A percentile compares a stretch with the other conserved stretches of the same genome.
Evolutionary conservation across 176 grass and related monocot genomes (phyloP).

Genomic region (Poa annua): DNA sequence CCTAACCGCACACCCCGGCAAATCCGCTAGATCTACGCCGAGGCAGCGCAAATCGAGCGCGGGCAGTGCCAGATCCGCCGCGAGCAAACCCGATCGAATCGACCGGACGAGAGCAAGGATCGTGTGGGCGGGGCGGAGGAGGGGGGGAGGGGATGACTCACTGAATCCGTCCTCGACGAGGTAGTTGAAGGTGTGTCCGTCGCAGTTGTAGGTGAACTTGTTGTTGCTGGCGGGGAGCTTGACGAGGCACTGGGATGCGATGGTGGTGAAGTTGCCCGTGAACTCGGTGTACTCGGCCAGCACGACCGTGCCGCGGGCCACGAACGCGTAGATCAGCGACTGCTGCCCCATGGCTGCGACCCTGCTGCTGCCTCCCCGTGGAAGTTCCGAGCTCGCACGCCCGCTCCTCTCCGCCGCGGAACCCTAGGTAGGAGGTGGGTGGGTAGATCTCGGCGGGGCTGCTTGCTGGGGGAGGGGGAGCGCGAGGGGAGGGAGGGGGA

Average conservation of each 20-base stretch:
- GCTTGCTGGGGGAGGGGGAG: neutral
- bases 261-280: constrained; percentile 93
- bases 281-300: constrained; percentile 96
- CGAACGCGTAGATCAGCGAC: constrained; percentile 96
- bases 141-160: constrained; percentile 32
- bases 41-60: neutral
- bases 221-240: constrained; percentile 94
- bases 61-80: neutral
- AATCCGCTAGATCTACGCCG: constrained; percentile 39
- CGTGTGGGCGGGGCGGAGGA: neutral
- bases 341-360: constrained; percentile 75
- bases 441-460: constrained; percentile 50
- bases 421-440: constrained; percentile 2
- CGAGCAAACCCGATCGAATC: constrained; percentile 22
- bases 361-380: neutral
- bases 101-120: neutral
- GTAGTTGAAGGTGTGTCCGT: constrained; percentile 94
- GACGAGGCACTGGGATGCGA: constrained; percentile 88
- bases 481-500: neutral
- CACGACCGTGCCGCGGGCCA: constrained; percentile 82
- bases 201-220: constrained; percentile 96
- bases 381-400: neutral
- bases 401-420: neutral
- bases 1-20: neutral
- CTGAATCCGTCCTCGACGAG: constrained; percentile 92